Evolutionary conservation across 768 basidiomycete species (phyloP), one percentile per base, ranked within the genome.

Genomic region (Tulasnella sp.): DNA sequence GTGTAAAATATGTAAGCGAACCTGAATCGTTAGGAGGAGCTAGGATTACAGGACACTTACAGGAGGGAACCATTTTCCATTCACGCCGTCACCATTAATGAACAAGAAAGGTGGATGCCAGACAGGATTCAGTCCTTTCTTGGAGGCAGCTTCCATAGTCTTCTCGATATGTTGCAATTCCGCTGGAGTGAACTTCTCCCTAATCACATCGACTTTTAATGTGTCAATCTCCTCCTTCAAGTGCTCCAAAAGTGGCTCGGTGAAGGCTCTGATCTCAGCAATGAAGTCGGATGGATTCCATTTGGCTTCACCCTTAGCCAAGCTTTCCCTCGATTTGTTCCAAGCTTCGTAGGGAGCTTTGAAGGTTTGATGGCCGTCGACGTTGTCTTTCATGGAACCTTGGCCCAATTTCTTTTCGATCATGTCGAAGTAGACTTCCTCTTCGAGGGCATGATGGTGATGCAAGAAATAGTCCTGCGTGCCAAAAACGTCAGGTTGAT

Each of bases 371-470:
- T 44, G 42, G 5, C 48, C 48, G 12, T 37, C 8, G 37, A 49
- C 37, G 37, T 49, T 49, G 20, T 16, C 37, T 3, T 19, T 20
- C 48, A 49, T 49, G 20, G 33, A 24, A 29, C 48, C 48, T 40
- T 37, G 27, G 37, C 48, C 37, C 15, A 49, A 15, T 27, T 49
- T 49, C 12, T n/a, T 20, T 49, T 49, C 48, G 4, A 49, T 24
- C 25, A 37, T 39, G 25, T 34, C 37, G 37, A 49, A 49, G 37
- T 49, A 49, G 12, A 24, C 28, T 10, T 45, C 48, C 24, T 49
- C 48, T 27, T 49, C 48, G 20, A 28, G 32, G n/a, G 10, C 37
- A n/a, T 49, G 48, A 39, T 49, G 48, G 19, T 49, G 35, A 39
- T 40, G 34, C 16, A 44, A 31, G 3, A 44, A 15, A n/a, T 44